A percentile compares a stretch with the other conserved stretches of the same genome.
phyloP scores from a whole-genome alignment of 805 yeast species.

The Wickerhamomyces chambardii region DNA sequence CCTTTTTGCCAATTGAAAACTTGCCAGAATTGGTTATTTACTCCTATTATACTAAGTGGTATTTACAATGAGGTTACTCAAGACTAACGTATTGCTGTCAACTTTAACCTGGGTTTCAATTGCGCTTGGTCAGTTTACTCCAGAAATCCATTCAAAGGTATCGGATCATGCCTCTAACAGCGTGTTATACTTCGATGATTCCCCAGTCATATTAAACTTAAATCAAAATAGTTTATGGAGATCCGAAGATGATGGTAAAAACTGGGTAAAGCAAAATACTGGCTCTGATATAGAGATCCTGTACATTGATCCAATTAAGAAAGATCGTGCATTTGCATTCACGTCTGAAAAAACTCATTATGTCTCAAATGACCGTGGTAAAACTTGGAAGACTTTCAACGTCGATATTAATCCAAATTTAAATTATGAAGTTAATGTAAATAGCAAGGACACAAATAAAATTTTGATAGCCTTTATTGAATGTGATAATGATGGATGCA shows the following conservation, averaged over 20 bases:
- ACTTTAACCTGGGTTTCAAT: background rate
- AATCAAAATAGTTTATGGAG: slow-evolving; percentile 23
- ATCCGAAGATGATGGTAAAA: slow-evolving; percentile 38
- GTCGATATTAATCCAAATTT: slow-evolving; percentile 15
- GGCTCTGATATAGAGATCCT: slow-evolving; percentile 20
- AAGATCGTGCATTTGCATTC: slow-evolving; percentile 30
- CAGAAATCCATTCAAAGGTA: slow-evolving; percentile 10
- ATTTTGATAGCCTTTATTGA: slow-evolving; percentile 25
- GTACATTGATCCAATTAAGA: slow-evolving; percentile 24
- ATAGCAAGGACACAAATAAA: slow-evolving; percentile 27
- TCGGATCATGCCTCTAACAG: slow-evolving; percentile 7
- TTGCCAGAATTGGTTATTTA: too few relatives aligned
- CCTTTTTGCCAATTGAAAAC: too few relatives aligned
- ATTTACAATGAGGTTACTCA: too few relatives aligned
- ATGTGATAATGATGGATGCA: slow-evolving; percentile 21
- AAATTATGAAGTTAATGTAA: slow-evolving; percentile 23
- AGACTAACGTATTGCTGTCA: background rate
- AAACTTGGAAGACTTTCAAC: slow-evolving; percentile 27
- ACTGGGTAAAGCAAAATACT: slow-evolving; percentile 29
- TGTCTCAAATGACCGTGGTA: slow-evolving; percentile 31
- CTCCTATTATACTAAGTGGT: too few relatives aligned
- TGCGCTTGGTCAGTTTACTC: slow-evolving; percentile 13
- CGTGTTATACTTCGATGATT: slow-evolving; percentile 22
- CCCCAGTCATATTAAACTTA: slow-evolving; percentile 15
- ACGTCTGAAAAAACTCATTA: slow-evolving; percentile 23